phyloP scores from a whole-genome alignment of 805 yeast genomes.

The Schizosaccharomyces cryophilus region DNA sequence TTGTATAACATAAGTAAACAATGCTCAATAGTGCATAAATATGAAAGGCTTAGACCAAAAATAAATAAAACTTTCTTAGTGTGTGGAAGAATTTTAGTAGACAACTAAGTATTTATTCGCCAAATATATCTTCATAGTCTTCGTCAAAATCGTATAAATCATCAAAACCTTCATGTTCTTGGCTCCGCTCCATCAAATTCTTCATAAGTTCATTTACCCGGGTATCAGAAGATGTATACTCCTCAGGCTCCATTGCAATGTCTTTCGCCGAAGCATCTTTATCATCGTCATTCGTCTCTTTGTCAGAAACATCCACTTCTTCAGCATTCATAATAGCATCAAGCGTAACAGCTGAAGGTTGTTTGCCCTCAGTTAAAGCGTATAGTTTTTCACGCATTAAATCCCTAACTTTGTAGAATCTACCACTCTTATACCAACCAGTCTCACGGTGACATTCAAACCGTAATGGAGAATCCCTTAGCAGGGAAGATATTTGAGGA shows the following conservation, averaged over 20 bases:
- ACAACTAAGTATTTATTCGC: not conserved
- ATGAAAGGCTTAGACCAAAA: not conserved
- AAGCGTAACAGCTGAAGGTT: not conserved
- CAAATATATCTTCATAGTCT: not conserved
- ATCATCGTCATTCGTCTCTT: not conserved
- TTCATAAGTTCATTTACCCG: not conserved
- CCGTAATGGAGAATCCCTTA: conserved; percentile 19
- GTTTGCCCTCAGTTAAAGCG: not conserved
- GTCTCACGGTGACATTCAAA: conserved; percentile 18
- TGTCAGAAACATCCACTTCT: not conserved
- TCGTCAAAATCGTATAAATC: not conserved
- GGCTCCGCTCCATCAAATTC: not conserved
- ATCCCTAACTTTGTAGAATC: not conserved
- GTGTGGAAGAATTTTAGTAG: not conserved
- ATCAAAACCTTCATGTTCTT: not conserved
- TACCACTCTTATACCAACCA: not conserved
- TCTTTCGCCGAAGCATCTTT: not conserved
- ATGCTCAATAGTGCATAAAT: too few relatives aligned
- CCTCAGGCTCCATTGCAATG: not conserved
- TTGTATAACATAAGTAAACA: not conserved
- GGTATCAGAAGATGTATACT: not conserved
- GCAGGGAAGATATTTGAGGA: conserved; percentile 26
- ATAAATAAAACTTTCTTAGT: not conserved
- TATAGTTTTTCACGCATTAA: not conserved
- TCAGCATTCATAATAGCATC: not conserved